Base-by-base conservation (phyloP, 495 filamentous ascomycete species). In the Amniculicola lignicola region DNA sequence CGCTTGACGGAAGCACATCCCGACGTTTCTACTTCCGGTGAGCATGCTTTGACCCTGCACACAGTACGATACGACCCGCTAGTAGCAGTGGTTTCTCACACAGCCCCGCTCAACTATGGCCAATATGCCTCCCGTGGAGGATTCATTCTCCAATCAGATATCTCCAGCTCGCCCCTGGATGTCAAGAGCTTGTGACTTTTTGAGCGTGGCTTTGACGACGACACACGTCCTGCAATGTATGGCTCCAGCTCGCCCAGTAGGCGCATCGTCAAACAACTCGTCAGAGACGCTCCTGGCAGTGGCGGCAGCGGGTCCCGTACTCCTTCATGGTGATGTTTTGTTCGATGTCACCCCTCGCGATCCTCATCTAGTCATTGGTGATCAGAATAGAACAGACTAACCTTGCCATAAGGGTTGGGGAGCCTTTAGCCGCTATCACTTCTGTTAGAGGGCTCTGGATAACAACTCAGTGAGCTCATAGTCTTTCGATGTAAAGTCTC, bases 271-370 rank as follows among this genome's bases (percentile, higher is more conserved):
- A 58, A 58, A 38, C 46, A 51, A 58, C 31, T 58, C 46, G 46
- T 58, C 25, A 58, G 50, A 56, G 52, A 56, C 21, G 21, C 47
- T 58, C 36, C 47, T 58, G 43, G 33, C 37, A 28, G 54, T 58
- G 31, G 46, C 31, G 22, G 54, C 25, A 35, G 45, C 54, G 46
- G 36, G 31, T 58, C 46, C 44, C 39, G 21, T 54, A 47, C 43
- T 51, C 37, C 54, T 51, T 58, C 22, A 41, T 44, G 36, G 54
- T 58, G 36, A 58, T 41, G 37, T 51, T 58, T 58, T 51, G 54
- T 41, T 51, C 46, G 18, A 27, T 33, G 45, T 46, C 25, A 33
- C 33, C 36, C 31, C 46, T 51, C 31, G 12, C 23, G 40, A 43
- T 51, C 45, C 54, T 58, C 54, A 24, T 51, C 54, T 25, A 58